Evolutionary conservation across 2,329 filamentous ascomycete species (phyloP), one percentile per base, ranked within the genome.

Genomic region (Monosporascus cannonballus): DNA sequence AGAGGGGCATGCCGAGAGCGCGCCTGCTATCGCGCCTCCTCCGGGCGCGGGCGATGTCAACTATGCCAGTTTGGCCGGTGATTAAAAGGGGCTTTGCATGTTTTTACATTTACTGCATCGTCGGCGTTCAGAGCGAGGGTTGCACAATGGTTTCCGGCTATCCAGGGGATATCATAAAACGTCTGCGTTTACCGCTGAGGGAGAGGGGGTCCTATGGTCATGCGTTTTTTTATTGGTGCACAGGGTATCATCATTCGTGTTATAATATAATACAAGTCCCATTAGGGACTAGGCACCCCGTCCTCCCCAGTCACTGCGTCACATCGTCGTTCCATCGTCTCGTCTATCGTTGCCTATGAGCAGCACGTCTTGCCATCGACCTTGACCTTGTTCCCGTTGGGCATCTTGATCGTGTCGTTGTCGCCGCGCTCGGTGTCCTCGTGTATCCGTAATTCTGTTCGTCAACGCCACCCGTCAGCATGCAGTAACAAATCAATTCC

Each of bases 381-480:
- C 39, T 42, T 42, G n/a, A 24, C 39, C 18, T 53, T 71, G 54
- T 68, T 56, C 42, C 61, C 71, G 54, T 72, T 76, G 2, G 79
- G 78, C 49, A 83, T 76, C 71, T 92, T 95, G 64, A 96, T 83
- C 36, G 86, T 89, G 62, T 96, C 91, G 67, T 99, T 99, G 72
- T 97, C 89, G 51, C 94, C 91, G 59, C 90, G 80, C 71, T 99
- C 93, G 30, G 87, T 99, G 59, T 96, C 76, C 56, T 96, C 81
- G 69, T 97, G 94, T 71, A 99, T 96, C 49, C 86, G 81, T 53
- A 97, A 74, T 67, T 87, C 91, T 96, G 61, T 46, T 51, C 41
- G 30, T 14, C 30, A 34, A 14, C 4, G 4, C 11, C 11, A 51
- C 51, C 42, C 24, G 51, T 49, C 53, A 51, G 54, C 54, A 47